Percentiles rank a stretch among this genome's conserved stretches.
Evolutionary conservation across 257 asterid genomes (phyloP).

Genomic region (Leptodermis oblonga): DNA sequence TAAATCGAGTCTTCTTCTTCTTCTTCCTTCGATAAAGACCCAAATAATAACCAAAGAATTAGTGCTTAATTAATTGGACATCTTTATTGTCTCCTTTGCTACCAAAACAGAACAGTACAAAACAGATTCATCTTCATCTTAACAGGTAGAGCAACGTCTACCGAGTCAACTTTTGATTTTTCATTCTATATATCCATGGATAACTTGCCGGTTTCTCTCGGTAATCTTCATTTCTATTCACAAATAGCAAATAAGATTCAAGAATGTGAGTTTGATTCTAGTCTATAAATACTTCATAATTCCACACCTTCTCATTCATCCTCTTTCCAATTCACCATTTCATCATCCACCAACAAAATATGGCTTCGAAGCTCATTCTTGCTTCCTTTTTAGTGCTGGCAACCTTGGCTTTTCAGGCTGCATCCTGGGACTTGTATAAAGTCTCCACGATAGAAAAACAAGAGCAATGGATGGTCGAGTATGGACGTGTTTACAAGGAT

Average conservation of each 20-base stretch:
- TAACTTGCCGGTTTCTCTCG: constrained; percentile 11
- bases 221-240: not conserved
- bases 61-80: no score
- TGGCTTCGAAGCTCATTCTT: not conserved
- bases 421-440: not conserved
- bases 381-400: not conserved
- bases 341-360: not conserved
- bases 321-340: not conserved
- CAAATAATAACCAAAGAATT: no score
- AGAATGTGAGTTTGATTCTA: no score
- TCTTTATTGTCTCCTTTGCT: no score
- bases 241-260: no score
- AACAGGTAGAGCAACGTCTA: not conserved
- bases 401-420: not conserved
- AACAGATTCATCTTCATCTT: no score
- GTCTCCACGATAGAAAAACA: constrained; percentile 3
- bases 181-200: not conserved
- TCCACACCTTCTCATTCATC: not conserved
- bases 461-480: constrained; percentile 7
- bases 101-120: no score
- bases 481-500: no score
- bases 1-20: no score
- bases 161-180: not conserved
- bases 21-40: no score
- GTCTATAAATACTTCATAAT: not conserved